These are phyloP conservation scores for Pleurozium schreberi DNA, from an alignment of 225 moss, liverwort and hornwort genomes.

Conservation along the genomic window DNA sequence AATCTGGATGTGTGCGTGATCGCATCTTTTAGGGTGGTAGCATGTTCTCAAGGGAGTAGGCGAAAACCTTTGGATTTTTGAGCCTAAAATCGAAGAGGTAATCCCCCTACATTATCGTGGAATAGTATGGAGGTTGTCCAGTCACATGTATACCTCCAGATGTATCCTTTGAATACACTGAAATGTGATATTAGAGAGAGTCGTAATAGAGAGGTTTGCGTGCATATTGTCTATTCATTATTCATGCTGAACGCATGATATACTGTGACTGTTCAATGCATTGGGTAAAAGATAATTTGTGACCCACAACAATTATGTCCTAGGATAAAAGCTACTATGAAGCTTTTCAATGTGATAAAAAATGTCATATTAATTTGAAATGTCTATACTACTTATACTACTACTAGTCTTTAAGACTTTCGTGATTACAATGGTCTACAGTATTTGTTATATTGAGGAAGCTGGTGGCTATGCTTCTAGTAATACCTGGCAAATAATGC, in stretches of 20 bases:
- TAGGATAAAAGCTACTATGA: not conserved
- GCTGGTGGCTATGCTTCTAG: not conserved
- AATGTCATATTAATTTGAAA: not conserved
- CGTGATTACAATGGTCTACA: not conserved
- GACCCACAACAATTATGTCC: not conserved
- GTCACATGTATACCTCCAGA: not conserved
- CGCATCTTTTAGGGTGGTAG: not conserved
- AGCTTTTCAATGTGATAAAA: not conserved
- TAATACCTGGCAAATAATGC: not conserved
- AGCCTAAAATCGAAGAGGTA: not conserved
- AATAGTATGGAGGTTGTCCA: not conserved
- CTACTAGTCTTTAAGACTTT: not conserved
- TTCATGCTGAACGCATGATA: not conserved
- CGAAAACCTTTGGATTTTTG: not conserved
- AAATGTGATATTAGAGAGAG: not conserved
- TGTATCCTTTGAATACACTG: not conserved
- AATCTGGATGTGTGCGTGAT: no score
- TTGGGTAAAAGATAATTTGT: not conserved
- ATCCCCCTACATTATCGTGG: not conserved
- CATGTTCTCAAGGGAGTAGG: not conserved
- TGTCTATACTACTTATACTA: no score
- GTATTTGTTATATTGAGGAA: no score
- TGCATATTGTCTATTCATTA: not conserved
- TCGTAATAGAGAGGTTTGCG: not conserved
- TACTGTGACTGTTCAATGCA: not conserved